Conservation (phyloP, 306 rosid species). For the Dalbergia oliveri region DNA sequence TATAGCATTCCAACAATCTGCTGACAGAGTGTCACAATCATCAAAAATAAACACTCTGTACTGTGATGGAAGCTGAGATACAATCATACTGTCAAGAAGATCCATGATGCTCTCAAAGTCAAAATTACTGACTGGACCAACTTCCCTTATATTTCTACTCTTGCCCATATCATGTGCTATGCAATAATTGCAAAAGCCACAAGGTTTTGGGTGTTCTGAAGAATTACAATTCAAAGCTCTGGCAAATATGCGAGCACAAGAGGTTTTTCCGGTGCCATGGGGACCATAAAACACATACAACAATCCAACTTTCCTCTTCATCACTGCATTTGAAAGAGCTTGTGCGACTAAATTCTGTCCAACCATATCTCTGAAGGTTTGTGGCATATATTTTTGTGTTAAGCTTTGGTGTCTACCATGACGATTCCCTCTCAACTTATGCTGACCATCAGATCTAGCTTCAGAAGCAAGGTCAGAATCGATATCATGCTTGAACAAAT, state of each 20-base stretch:
- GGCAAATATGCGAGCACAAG: constrained; percentile 92
- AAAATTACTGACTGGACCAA: constrained; percentile 91
- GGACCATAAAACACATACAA: constrained; percentile 96
- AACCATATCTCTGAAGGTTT: constrained; percentile 84
- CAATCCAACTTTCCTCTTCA: constrained; percentile 78
- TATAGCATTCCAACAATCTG: constrained; percentile 93
- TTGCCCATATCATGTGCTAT: constrained; percentile 80
- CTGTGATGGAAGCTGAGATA: constrained; percentile 81
- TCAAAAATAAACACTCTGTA: constrained; percentile 89
- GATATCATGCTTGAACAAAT: constrained; percentile 78
- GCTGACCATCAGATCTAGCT: constrained; percentile 82
- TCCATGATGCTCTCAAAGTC: constrained; percentile 88
- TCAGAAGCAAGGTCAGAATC: constrained; percentile 95
- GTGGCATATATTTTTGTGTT: constrained; percentile 90
- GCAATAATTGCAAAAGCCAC: constrained; percentile 95
- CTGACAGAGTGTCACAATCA: constrained; percentile 85
- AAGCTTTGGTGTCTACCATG: constrained; percentile 79
- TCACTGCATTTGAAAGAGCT: constrained; percentile 95
- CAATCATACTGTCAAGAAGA: constrained; percentile 79
- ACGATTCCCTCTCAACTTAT: constrained; percentile 65
- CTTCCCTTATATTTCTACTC: constrained; percentile 82
- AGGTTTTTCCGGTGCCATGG: constrained; percentile 97
- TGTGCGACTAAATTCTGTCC: constrained; percentile 95
- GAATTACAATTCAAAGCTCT: constrained; percentile 95
- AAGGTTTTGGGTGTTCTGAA: constrained; percentile 81